Conservation (phyloP, 371 early-diverging fungal genomes). For the Apophysomyces elegans region DNA sequence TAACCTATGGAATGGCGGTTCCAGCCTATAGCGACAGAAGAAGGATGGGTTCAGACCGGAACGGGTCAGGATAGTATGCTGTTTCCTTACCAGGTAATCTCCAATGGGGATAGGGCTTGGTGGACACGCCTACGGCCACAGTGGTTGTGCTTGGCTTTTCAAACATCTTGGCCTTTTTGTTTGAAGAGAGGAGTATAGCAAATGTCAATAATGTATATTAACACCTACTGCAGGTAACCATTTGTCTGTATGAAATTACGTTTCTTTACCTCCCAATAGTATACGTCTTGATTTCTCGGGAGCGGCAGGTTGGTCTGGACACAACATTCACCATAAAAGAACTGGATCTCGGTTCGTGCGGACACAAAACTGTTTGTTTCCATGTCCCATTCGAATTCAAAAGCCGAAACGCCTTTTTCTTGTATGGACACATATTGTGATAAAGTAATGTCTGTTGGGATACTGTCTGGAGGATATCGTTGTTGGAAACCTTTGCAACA, state of each 20-base stretch:
- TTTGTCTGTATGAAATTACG: neutral
- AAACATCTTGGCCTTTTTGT: slow-evolving; percentile 67
- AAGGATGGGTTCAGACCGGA: neutral
- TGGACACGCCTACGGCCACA: slow-evolving; percentile 68
- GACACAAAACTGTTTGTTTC: slow-evolving; percentile 67
- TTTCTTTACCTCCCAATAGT: slow-evolving; percentile 61
- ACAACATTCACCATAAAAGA: slow-evolving; percentile 71
- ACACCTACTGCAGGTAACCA: neutral
- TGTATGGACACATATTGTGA: slow-evolving; percentile 72
- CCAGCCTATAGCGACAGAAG: slow-evolving; percentile 50
- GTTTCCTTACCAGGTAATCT: slow-evolving; percentile 64
- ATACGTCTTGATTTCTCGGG: slow-evolving; percentile 78
- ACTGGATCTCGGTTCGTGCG: slow-evolving; percentile 78
- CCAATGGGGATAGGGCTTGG: slow-evolving; percentile 72
- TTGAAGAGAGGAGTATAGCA: neutral
- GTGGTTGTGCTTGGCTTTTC: slow-evolving; percentile 64
- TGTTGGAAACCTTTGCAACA: slow-evolving; percentile 46
- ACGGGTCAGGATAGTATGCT: neutral
- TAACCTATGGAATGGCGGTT: slow-evolving; percentile 78
- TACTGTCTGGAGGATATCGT: slow-evolving; percentile 64
- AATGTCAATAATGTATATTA: neutral
- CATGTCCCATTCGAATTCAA: slow-evolving; percentile 79
- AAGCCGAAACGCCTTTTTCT: slow-evolving; percentile 86
- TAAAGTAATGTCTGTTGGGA: slow-evolving; percentile 70
- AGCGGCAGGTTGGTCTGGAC: slow-evolving; percentile 84